Evolutionary conservation across 2,329 filamentous ascomycete species (phyloP), one percentile per base, ranked within the genome.

Genomic region (Trematosphaeria pertusa): DNA sequence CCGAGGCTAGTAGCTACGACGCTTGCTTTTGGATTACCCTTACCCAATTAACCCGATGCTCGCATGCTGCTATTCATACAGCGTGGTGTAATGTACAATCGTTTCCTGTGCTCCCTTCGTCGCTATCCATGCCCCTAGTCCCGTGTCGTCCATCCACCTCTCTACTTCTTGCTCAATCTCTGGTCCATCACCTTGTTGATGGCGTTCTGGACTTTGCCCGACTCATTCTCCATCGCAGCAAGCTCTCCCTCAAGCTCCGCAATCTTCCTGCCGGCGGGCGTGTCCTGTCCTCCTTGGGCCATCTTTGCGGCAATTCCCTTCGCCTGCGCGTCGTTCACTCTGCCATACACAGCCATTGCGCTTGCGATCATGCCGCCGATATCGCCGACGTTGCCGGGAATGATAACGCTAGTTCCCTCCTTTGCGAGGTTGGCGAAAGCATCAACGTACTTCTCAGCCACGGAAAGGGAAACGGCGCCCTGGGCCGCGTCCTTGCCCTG

Each of bases 381-480:
- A 69, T 99, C 94, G 50, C 94, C 94, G 28, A 99, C 91, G 66
- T 99, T 97, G 9, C 94, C 94, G 0, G 94, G 94, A 11, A 99
- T 92, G 15, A 99, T 91, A 20, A 99, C 88, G 4, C 91, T 89
- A 3, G 94, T 99, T 62, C 94, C 91, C 78, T 99, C 92, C 76
- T 93, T 94, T 39, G 94, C 94, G 60, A 99, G 79, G 69, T 92
- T 90, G 59, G 83, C 87, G 67, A 97, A 99, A 3, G 94, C 94
- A 35, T 95, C 93, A 41, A 99, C 94, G 64, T 99, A 99, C 75
- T 97, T 96, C 82, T 99, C 94, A 0, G 94, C 94, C 7, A 99
- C 90, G 11, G 83, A 89, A 52, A 99, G 75, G 64, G 89, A 92
- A 34, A 99, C 82, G 19, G 94, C 94, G 24, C 85, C 84, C 69